Base-by-base conservation (phyloP, 2,329 filamentous ascomycete genomes). In the Hypoxylon rubiginosum region DNA sequence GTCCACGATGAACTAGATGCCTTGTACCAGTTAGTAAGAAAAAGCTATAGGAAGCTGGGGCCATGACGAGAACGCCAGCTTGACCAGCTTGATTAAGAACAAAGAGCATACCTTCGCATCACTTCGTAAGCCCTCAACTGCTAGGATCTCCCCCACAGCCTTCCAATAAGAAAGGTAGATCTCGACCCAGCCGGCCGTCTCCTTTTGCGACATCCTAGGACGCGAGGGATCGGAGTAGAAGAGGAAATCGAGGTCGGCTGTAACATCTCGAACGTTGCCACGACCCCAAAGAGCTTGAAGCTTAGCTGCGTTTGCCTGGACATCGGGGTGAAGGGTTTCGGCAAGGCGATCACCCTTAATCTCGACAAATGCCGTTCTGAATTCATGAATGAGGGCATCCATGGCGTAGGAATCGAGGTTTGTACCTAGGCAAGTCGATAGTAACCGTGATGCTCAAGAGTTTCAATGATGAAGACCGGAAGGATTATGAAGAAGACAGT, bases 121-220 rank as follows among this genome's bases (percentile, higher is more conserved):
- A 59, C 75, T 73, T 17, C 72, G 68, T 17, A 84, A 81, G 64
- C 89, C 86, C 63, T 92, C 87, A 10, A 88, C 87, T 13, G 86
- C 86, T 56, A 96, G 80, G 28, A 97, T 86, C 72, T 92, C 90
- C 32, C 89, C 90, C 41, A 92, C 81, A 24, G 92, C 92, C 73
- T 91, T 93, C 93, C 94, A 97, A 76, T 94, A 97, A 19, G 88
- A 84, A 36, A 86, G 83, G 76, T 94, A 97, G 30, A 98, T 89
- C 41, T 97, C 94, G 0, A 91, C 84, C 96, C 96, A 99, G n/a
- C 90, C 91, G 62, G 85, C 87, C 24, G 88, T 83, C 80, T 97
- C 93, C 43, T 90, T 86, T 43, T 88, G 85, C n/a, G 84, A 81
- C 24, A 93, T 77, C 56, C 82, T 85, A 30, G 82, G 79, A 30